Base-by-base conservation (phyloP, 2,329 filamentous ascomycete species). In the Sphaerulina vaccinii region DNA sequence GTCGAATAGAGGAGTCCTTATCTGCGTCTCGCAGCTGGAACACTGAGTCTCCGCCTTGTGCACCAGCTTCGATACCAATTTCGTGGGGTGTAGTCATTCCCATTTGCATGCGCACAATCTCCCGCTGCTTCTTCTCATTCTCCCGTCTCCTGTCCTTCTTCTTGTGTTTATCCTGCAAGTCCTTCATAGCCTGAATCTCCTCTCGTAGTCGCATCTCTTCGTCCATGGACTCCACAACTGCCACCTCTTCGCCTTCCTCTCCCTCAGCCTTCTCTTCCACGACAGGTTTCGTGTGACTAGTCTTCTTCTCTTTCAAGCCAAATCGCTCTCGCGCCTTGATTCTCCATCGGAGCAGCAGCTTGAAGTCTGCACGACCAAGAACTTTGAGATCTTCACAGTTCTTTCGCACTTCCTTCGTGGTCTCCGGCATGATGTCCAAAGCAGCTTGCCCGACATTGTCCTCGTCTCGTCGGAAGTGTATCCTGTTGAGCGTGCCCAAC, bases 11-110 rank as follows among this genome's bases (percentile, higher is more conserved):
- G 40, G 85, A 83, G 15, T 84, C 82, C 68, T 88, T 87, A 67
- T 96, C 89, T 38, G 95, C 80, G 7, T 83, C 75, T 70, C 90
- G 95, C 40, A 97, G 79, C 2, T 83, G 83, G 68, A 99, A 99
- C 77, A 96, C 93, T 22, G 88, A 78, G 39, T 90, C 66, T 15
- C 61, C 59, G 11, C 89, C 91, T 43, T 82, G 71, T 93, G 90
- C 67, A 19, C 56, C 63, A 51, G 66, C 65, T 35, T 68, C 93
- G 74, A 95, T 82, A 65, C 93, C 93, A 57, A 99, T 96, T 59
- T 99, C 93, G 78, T 90, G 93, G 6, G 93, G 93, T 0, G 90
- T 88, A 2, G 86, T 86, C 93, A 99, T 99, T 73, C 96, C 86
- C 76, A 99, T 84, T 71, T 99, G 93, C 86, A 99, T 87, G 27